Conservation (phyloP, 306 rosid species). For the Vigna reflexopilosa region DNA sequence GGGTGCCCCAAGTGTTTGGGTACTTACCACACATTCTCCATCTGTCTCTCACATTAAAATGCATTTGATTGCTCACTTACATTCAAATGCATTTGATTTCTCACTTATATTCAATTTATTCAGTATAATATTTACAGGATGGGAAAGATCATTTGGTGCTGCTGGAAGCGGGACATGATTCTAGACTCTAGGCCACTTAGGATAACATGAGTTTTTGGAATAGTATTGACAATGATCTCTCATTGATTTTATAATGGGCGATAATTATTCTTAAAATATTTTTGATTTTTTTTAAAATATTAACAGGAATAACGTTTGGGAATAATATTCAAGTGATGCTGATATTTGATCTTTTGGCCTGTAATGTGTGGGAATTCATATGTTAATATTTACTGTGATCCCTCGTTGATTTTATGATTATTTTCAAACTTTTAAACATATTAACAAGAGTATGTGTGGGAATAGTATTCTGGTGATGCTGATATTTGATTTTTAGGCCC, state of each 20-base stretch:
- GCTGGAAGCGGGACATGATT: conserved; percentile 12
- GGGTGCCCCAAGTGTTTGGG: too few relatives aligned
- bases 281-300: not conserved
- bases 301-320: conserved; percentile 3
- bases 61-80: conserved; percentile 10
- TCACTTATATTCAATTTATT: conserved; percentile 27
- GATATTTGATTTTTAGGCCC: not conserved
- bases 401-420: not conserved
- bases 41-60: not conserved
- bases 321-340: not conserved
- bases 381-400: not conserved
- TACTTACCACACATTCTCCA: not conserved
- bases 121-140: not conserved
- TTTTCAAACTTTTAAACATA: not conserved
- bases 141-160: conserved; percentile 25
- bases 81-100: conserved; percentile 8
- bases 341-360: not conserved
- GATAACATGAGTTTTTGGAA: not conserved
- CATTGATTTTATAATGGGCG: not conserved
- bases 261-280: too few relatives aligned
- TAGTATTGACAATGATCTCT: not conserved
- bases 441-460: conserved; percentile 5
- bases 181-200: conserved; percentile 11
- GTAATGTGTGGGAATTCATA: not conserved
- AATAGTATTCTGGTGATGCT: not conserved